Evolutionary conservation across 805 yeast genomes (phyloP), one percentile per base, ranked within the genome.

Genomic region (Lachancea cidri): DNA sequence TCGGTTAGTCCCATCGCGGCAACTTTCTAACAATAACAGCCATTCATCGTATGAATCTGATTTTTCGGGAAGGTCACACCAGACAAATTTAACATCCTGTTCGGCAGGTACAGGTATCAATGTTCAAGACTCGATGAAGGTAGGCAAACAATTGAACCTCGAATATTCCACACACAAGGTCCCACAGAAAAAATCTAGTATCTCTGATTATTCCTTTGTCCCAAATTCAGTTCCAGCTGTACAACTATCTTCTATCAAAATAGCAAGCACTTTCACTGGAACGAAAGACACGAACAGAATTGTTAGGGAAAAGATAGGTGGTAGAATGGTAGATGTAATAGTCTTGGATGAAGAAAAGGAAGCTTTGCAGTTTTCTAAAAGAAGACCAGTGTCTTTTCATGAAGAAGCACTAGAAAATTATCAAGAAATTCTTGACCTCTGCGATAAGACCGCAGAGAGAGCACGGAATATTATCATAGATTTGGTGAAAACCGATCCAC

Each of bases 391-490:
- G 15, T 39, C 42, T 5, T 27, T 32, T 29, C 40, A 19, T 16
- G 30, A 31, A 27, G 33, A 33, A 20, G 36, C 30, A 9, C n/a
- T 38, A 16, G 16, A 29, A 18, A 31, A 39, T n/a, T 30, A 14
- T 15, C 36, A 22, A 13, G 45, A 52, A 13, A 44, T 60, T 16
- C 36, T 54, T 19, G 40, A 41, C 7, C 41, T 61, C 51, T 61
- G 66, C 36, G 64, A 60, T 36, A 38, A 47, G 29, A 51, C 58
- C 18, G 60, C 64, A 36, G 47, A 45, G 18, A 45, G 52, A 20
- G 62, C 62, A 3, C 57, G 50, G 37, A 39, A 35, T 13, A 41
- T 56, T 4, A 54, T 62, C 11, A 42, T 51, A 33, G 49, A 49
- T 16, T 41, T 60, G 15, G 42, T 41, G 4, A 30, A 29, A 14